These are phyloP conservation scores for Cryptococcus sp. DNA, from an alignment of 1,284 basidiomycete species.

Conservation along the genomic window DNA sequence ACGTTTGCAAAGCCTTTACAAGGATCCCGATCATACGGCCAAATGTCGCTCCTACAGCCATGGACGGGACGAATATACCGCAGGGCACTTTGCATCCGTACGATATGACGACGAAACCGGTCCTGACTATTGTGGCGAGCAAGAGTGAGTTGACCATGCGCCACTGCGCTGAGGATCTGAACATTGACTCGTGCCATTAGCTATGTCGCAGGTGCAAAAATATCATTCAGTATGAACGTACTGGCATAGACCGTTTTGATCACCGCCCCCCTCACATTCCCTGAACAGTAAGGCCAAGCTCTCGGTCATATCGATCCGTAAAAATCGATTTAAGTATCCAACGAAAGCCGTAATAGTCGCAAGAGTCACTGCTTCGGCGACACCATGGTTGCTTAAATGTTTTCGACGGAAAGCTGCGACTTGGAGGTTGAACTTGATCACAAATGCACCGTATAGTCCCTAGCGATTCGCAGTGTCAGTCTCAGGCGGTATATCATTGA, in stretches of 20 bases:
- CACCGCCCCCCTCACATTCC: constrained; percentile 93
- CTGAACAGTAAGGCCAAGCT: constrained; percentile 94
- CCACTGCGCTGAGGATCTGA: constrained; percentile 87
- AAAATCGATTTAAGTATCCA: constrained; percentile 91
- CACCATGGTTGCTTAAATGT: constrained; percentile 77
- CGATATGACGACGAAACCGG: constrained; percentile 82
- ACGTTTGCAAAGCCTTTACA: constrained; percentile 89
- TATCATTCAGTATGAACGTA: too few species aligned
- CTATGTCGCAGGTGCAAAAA: neutral
- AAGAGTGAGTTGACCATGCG: constrained; percentile 88
- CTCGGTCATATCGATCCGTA: constrained; percentile 98
- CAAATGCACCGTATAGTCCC: constrained; percentile 96
- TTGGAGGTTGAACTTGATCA: constrained; percentile 96
- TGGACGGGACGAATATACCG: constrained; percentile 96
- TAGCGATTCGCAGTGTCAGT: constrained; percentile 45
- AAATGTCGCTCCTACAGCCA: constrained; percentile 96
- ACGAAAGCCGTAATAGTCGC: constrained; percentile 87
- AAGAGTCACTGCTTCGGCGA: constrained; percentile 84
- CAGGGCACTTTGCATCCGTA: constrained; percentile 97
- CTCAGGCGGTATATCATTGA: neutral
- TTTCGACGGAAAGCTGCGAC: constrained; percentile 91
- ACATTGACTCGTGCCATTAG: neutral
- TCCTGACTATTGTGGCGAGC: constrained; percentile 85
- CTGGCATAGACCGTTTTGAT: constrained; percentile 93
- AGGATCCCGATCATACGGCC: constrained; percentile 94